Base-by-base conservation (phyloP, 371 early-diverging fungal species). In the Entomophthora muscae region DNA sequence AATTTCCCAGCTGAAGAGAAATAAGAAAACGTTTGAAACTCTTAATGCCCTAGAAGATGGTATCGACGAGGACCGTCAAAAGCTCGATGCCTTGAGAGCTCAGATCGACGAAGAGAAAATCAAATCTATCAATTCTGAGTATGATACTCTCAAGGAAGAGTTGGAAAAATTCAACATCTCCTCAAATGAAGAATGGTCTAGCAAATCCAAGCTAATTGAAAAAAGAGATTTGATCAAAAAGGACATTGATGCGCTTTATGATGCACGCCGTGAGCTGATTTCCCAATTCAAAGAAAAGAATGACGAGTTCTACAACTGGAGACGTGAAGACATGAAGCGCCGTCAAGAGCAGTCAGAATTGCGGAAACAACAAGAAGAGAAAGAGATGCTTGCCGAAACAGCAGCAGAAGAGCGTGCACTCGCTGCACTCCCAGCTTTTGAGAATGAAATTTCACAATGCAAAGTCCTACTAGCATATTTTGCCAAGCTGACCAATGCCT, bases 401-500 rank as follows among this genome's bases (percentile, higher is more conserved):
- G 72, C 78, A 30, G 85, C 87, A 17, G 73, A 79, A 64, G 90
- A 89, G 72, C 81, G 83, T 28, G 94, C 93, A 68, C 72, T 82
- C 58, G 95, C 94, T 29, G 86, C 90, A 63, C 72, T 89, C 61
- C 93, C 93, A 32, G 95, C 96, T 7, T 94, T 83, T 74, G 76
- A 80, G 63, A 78, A 77, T 65, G 96, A 96, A 71, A 91, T 96
- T 66, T 71, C 74, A 67, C 76, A 76, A 52, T 91, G 91, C 75
- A 85, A 86, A 64, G 80, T 80, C 63, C 76, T 93, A 51, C 76
- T 90, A 68, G 71, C 75, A 53, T 88, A 85, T 70, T 78, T 94
- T 66, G 72, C 77, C 68, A 67, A 71, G 59, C 72, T 71, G 59
- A 27, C 71, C 17, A 65, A 56, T 22, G 24, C 53, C 24, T 27